Evolutionary conservation across 2,329 filamentous ascomycete genomes (phyloP), one percentile per base, ranked within the genome.

Genomic region (Fusarium continuum): DNA sequence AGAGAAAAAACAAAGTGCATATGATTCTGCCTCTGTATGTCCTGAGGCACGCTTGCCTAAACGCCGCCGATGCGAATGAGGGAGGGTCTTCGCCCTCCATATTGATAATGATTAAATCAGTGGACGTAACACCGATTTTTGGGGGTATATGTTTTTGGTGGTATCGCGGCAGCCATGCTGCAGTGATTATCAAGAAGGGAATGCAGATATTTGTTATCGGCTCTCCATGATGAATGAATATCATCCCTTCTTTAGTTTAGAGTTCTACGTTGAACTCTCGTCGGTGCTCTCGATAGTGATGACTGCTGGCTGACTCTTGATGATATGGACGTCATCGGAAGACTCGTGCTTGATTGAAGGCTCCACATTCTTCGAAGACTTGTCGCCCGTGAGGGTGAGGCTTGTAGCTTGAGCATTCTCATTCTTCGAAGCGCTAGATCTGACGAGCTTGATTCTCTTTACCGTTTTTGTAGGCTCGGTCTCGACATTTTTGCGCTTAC

Each of bases 141-240:
- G 26, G 40, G 26, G 58, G 43, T 49, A 62, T 63, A 56, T 57
- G 20, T 17, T 43, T 34, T 31, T 61, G 41, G 61, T 60, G 67
- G 63, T 70, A 70, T 70, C 63, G 43, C 67, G 50, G 55, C 60
- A 69, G 64, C 47, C 46, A 43, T 55, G 58, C 55, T 52, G 57
- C 51, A 41, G 53, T 67, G 52, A 39, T 41, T 44, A 41, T 55
- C 40, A 50, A 29, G 36, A 46, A 34, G 49, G 34, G 32, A 38
- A 14, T 44, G 44, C 26, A 38, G 52, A 29, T 48, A n/a, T 38
- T 29, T 45, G 29, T 43, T 16, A 40, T 58, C 29, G 20, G 53
- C 22, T 31, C 11, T 44, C 41, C 43, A 50, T 38, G 50, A 39
- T 17, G 29, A 20, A n/a, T 29, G 45, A n/a, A 35, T 29, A 38